Conservation (phyloP, 2,329 filamentous ascomycete species). For the Sarocladium kiliense region DNA sequence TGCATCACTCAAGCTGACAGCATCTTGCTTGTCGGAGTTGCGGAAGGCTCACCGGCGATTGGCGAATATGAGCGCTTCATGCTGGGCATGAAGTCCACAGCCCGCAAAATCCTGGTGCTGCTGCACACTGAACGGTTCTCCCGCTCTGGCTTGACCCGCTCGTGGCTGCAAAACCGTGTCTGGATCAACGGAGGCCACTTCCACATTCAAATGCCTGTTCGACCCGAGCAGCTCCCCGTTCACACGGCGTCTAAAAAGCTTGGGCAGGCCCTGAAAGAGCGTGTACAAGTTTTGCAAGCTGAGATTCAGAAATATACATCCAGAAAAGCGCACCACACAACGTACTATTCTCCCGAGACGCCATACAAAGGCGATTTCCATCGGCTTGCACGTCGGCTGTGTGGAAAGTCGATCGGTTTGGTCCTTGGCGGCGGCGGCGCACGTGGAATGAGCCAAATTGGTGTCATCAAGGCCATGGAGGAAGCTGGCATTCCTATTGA, state of each 20-base stretch:
- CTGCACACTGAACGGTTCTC: slow-evolving; percentile 88
- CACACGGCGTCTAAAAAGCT: slow-evolving; percentile 72
- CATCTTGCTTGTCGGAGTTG: slow-evolving; percentile 85
- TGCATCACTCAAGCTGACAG: slow-evolving; percentile 97
- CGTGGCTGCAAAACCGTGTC: slow-evolving; percentile 86
- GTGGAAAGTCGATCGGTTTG: slow-evolving; percentile 89
- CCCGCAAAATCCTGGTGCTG: slow-evolving; percentile 85
- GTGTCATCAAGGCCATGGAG: slow-evolving; percentile 90
- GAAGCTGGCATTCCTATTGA: slow-evolving; percentile 96
- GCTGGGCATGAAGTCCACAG: slow-evolving; percentile 94
- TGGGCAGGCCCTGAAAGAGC: slow-evolving; percentile 80
- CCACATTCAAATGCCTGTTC: slow-evolving; percentile 93
- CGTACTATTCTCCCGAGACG: slow-evolving; percentile 85
- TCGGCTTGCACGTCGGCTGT: slow-evolving; percentile 79
- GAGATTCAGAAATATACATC: slow-evolving; percentile 99
- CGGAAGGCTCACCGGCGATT: slow-evolving; percentile 82
- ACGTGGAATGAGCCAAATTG: slow-evolving; percentile 85
- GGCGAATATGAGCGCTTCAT: slow-evolving; percentile 97
- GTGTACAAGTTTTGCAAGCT: slow-evolving; percentile 90
- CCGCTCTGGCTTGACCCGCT: slow-evolving; percentile 73
- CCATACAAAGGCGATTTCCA: slow-evolving; percentile 97
- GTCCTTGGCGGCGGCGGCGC: slow-evolving; percentile 93
- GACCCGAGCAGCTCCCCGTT: slow-evolving; percentile 68
- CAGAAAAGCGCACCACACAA: slow-evolving; percentile 77
- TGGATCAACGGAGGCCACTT: slow-evolving; percentile 99